A percentile compares a stretch with the other conserved stretches of the same genome.
Evolutionary conservation across 768 basidiomycete genomes (phyloP).

Genomic region (Guyanaporus albipodus): DNA sequence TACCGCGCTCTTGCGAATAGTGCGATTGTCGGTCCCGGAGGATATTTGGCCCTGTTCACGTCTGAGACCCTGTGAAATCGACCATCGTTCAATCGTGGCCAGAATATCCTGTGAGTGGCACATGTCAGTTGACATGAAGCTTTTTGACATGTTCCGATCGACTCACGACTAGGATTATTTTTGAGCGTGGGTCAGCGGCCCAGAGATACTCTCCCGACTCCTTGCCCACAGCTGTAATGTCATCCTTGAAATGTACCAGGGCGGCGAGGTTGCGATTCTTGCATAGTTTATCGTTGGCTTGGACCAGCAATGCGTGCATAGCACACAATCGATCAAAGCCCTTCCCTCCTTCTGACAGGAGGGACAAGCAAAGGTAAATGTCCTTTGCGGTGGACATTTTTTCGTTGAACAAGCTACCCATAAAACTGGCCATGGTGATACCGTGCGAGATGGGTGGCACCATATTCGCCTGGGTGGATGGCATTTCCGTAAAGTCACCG

Average conservation of each 20-base stretch:
- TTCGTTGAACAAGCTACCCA: slow-evolving; percentile 31
- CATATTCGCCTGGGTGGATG: not conserved
- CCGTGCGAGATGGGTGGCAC: slow-evolving; percentile 13
- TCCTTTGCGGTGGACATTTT: slow-evolving; percentile 26
- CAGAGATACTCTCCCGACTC: slow-evolving; percentile 21
- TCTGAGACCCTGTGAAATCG: slow-evolving; percentile 15
- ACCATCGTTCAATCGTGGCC: slow-evolving; percentile 27
- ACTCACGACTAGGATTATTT: slow-evolving; percentile 20
- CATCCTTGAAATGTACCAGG: slow-evolving; percentile 18
- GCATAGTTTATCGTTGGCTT: slow-evolving; percentile 33
- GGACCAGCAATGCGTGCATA: slow-evolving; percentile 33
- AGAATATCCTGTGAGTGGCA: slow-evolving; percentile 24
- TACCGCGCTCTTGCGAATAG: slow-evolving; percentile 14
- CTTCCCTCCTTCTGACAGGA: slow-evolving; percentile 19
- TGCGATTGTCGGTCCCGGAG: not conserved
- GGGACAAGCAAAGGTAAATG: slow-evolving; percentile 27
- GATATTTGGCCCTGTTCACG: slow-evolving; percentile 10
- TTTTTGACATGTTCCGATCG: not conserved
- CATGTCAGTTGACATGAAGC: not conserved
- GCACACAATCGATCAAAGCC: slow-evolving; percentile 30
- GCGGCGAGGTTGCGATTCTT: slow-evolving; percentile 18
- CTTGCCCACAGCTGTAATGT: slow-evolving; percentile 9
- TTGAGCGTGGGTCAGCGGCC: slow-evolving; percentile 14
- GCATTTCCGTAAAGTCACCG: slow-evolving; percentile 5
- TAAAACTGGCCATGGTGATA: slow-evolving; percentile 30